Base-by-base conservation (phyloP, 805 yeast species). In the Candida koratica region DNA sequence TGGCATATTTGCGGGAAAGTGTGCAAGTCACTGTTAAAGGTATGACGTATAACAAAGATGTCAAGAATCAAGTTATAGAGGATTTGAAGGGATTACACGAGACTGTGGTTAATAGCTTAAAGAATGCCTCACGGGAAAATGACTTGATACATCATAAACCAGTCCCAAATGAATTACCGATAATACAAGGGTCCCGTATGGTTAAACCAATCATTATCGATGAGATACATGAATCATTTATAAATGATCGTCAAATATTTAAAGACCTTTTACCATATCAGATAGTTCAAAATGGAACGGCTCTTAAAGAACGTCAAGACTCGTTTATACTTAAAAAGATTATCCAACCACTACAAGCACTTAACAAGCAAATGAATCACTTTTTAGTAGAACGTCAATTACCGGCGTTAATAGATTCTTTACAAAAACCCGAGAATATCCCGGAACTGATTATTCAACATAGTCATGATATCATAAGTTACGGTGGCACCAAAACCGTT, bases 121-220 rank as follows among this genome's bases (percentile, higher is more conserved):
- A 64, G 12, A 63, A 72, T 3, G 76, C 89, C 0, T 87, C 83
- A 44, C 71, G 79, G 45, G 96, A 88, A 45, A 88, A 88, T 52
- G 89, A 87, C 49, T 64, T 87, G 47, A 79, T 89, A 5, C 85
- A 86, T 55, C 58, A 84, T 25, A 80, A 83, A 39, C 60, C 64
- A 1, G 78, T 86, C 0, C 94, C 95, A 0, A 46, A 43, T 1
- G 61, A 66, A 2, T 46, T 78, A 1, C 63, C 74, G 0, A 48
- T 63, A 0, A 61, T 79, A 3, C 51, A 58, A 2, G 71, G 72
- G 2, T 79, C 78, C 0, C 55, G 72, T 4, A 75, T 83, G 69
- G 86, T 81, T 2, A 73, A 74, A 34, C 60, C 76, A 0, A 51
- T 42, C 3, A 13, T 37, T 6, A 38, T 46, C 0, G 49, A 46